Evolutionary conservation across 176 grass and related monocot species (phyloP), one percentile per base, ranked within the genome.

Genomic region (Cenchrus fungigraminus): DNA sequence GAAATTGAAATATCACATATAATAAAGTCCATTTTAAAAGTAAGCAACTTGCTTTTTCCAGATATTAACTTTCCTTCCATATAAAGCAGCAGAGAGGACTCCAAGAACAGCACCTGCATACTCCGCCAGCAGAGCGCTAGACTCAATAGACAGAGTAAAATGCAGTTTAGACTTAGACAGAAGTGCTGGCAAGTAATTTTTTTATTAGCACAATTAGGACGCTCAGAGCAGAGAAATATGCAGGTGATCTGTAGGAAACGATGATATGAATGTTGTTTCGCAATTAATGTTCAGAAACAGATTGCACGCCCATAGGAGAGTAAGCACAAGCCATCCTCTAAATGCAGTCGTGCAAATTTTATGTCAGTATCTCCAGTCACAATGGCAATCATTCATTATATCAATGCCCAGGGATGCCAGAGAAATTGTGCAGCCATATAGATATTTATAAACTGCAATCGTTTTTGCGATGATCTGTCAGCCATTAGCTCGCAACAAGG

Each of bases 31-130:
- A 19, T 28, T 6, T 32, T 72, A 9, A 49, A 73, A 73, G 64
- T 29, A 25, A 77, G 32, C 66, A 85, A 86, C 77, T 87, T 89
- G 84, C 97, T 0, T 40, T 98, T 79, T 98, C 89, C 88, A 92
- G 78, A 98, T 77, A 59, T 95, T 88, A 74, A 91, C 91, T 87
- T 88, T 94, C 77, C 93, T 82, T 90, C 97, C 93, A 88, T 96
- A 96, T 76, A 98, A 96, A 87, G 86, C 83, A 71, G 93, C 91
- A 71, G 97, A 98, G 65, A 96, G 88, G 87, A 99, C 93, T 89
- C 97, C 97, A 90, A 99, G 93, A 82, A 96, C 84, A 52, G 97
- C 97, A 89, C 93, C 97, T 72, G 97, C 90, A 82, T 99, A 99
- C 84, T 99, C 93, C 22, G 89, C 93, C 79, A 96, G 80, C 79